A percentile compares a stretch with the other conserved stretches of the same genome.
phyloP scores from a whole-genome alignment of 192 early-diverging fungal genomes.

The Funneliformis mosseae region DNA sequence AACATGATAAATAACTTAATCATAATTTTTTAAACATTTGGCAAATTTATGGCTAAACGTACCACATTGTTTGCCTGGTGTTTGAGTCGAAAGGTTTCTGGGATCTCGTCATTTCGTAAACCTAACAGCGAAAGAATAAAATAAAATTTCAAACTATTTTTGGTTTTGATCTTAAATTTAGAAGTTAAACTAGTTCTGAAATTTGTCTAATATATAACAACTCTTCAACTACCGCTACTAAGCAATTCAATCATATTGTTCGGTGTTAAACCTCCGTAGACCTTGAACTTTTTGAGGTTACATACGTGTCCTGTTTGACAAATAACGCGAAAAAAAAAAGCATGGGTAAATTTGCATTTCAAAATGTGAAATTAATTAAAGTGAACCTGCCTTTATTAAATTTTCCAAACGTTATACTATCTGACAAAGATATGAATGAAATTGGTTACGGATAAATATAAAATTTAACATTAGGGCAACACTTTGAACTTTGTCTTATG shows the following conservation, averaged over 20 bases:
- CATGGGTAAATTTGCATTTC: too few species aligned
- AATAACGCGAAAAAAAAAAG: background rate
- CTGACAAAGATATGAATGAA: background rate
- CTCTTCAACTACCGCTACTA: conserved; percentile 55
- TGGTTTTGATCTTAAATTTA: background rate
- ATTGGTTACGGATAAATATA: background rate
- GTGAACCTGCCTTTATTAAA: conserved; percentile 65
- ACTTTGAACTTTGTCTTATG: background rate
- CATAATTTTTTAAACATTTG: background rate
- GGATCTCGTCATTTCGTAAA: conserved; percentile 71
- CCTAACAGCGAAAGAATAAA: conserved; percentile 34
- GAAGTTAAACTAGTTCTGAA: background rate
- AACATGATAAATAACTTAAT: background rate
- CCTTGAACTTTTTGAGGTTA: conserved; percentile 96
- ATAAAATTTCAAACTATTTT: background rate
- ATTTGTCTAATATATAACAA: background rate
- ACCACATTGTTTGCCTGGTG: conserved; percentile 73
- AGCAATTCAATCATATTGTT: conserved; percentile 90
- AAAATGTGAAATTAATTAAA: background rate
- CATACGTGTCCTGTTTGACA: conserved; percentile 73
- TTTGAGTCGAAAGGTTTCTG: conserved; percentile 85
- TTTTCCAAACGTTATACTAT: conserved; percentile 82
- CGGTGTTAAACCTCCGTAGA: conserved; percentile 82
- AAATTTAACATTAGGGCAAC: too few species aligned
- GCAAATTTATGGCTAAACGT: conserved; percentile 26